Conservation (phyloP, 257 asterid genomes). For the Solanum virginianum region DNA sequence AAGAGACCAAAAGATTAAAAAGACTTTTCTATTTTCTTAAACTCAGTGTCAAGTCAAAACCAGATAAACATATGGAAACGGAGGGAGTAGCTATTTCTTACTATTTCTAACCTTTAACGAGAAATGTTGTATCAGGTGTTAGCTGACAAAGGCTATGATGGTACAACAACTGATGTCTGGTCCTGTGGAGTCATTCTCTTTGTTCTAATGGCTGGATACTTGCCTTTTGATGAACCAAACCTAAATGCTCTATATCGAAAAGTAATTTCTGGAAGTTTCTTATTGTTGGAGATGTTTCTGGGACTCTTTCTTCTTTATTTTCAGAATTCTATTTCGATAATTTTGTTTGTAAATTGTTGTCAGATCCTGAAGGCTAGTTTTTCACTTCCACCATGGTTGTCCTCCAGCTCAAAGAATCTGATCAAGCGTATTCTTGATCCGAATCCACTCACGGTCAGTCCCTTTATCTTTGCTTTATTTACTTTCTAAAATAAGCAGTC, state of each 20-base stretch:
- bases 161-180: constrained; percentile 75
- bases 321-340: neutral
- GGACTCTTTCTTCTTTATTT: neutral
- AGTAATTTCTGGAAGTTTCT: constrained; percentile 22
- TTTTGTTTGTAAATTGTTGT: neutral
- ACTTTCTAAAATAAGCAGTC: neutral
- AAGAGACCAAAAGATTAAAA: neutral
- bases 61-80: neutral
- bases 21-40: neutral
- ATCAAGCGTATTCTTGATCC: constrained; percentile 64
- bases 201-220: constrained; percentile 71
- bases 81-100: neutral
- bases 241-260: constrained; percentile 39
- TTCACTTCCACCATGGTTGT: constrained; percentile 64
- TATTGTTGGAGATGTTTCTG: neutral
- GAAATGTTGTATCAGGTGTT: constrained; percentile 35
- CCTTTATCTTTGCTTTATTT: neutral
- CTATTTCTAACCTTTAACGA: constrained; percentile 10
- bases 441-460: constrained; percentile 56
- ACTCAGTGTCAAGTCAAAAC: neutral
- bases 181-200: constrained; percentile 84
- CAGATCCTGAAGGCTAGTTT: constrained; percentile 59
- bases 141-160: constrained; percentile 64
- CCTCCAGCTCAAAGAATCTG: constrained; percentile 46
- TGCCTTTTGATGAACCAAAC: constrained; percentile 68